Conservation (phyloP, 257 asterid genomes). For the Nemophila menziesii region DNA sequence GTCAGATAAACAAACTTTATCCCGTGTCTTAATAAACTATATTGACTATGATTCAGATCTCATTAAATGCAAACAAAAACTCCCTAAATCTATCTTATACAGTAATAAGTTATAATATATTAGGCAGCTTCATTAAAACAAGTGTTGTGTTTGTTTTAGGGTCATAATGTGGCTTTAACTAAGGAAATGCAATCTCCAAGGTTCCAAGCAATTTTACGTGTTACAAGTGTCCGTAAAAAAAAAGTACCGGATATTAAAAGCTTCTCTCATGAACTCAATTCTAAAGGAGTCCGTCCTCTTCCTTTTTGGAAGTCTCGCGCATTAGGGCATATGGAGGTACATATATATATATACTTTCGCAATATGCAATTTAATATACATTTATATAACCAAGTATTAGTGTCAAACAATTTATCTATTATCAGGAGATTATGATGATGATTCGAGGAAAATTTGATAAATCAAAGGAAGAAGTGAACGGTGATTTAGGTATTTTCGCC, state of each 20-base stretch:
- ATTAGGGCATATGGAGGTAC: slow-evolving; percentile 73
- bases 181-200: slow-evolving; percentile 98
- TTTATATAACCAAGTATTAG: background rate
- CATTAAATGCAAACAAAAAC: too few species aligned
- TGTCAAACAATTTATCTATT: slow-evolving; percentile 1
- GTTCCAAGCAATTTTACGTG: slow-evolving; percentile 77
- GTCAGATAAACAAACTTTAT: too few species aligned
- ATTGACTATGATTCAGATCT: too few species aligned
- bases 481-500: slow-evolving; percentile 77
- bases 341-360: slow-evolving; percentile 35
- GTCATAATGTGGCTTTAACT: slow-evolving; percentile 51
- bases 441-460: slow-evolving; percentile 71
- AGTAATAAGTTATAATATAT: too few species aligned
- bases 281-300: slow-evolving; percentile 85
- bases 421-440: slow-evolving; percentile 75
- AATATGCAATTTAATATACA: slow-evolving; percentile 17
- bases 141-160: slow-evolving; percentile 43
- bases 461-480: slow-evolving; percentile 71
- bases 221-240: slow-evolving; percentile 70
- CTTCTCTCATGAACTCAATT: slow-evolving; percentile 92
- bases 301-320: slow-evolving; percentile 98
- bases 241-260: slow-evolving; percentile 65
- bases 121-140: slow-evolving; percentile 3
- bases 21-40: too few species aligned
- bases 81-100: background rate